Evolutionary conservation across 2,329 filamentous ascomycete species (phyloP).

Genomic region (Didymella lethalis): DNA sequence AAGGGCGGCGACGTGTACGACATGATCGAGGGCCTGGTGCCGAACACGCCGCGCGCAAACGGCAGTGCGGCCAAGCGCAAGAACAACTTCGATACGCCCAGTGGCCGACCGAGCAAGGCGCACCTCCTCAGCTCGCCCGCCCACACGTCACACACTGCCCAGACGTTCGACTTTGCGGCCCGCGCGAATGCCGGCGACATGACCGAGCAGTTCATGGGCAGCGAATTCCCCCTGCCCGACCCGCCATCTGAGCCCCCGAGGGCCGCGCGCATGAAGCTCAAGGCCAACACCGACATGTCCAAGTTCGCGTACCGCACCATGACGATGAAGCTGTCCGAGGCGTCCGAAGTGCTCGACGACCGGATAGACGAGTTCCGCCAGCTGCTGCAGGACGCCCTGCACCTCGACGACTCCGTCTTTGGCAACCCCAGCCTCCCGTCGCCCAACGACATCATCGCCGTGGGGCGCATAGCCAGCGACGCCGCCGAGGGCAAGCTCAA

Average conservation of each 20-base stretch:
- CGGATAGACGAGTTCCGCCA: slow-evolving; percentile 87
- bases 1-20: slow-evolving; percentile 76
- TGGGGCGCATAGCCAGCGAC: slow-evolving; percentile 91
- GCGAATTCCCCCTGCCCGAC: slow-evolving; percentile 71
- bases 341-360: slow-evolving; percentile 92
- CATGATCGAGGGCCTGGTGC: slow-evolving; percentile 67
- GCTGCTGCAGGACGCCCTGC: slow-evolving; percentile 76
- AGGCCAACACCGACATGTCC: slow-evolving; percentile 85
- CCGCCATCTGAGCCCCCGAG: slow-evolving; percentile 74
- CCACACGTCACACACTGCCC: slow-evolving; percentile 44
- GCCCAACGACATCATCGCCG: slow-evolving; percentile 84
- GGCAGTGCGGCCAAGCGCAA: slow-evolving; percentile 63
- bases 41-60: slow-evolving; percentile 54
- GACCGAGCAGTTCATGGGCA: slow-evolving; percentile 79
- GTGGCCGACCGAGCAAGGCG: slow-evolving; percentile 53
- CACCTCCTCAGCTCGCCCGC: slow-evolving; percentile 61
- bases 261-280: slow-evolving; percentile 82
- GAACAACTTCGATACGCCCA: slow-evolving; percentile 60
- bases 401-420: slow-evolving; percentile 80
- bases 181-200: slow-evolving; percentile 82
- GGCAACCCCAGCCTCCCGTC: slow-evolving; percentile 86
- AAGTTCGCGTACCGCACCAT: slow-evolving; percentile 92
- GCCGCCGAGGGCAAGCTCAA: slow-evolving; percentile 87
- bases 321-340: slow-evolving; percentile 92
- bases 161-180: slow-evolving; percentile 72